Evolutionary conservation across 331 rosid genomes (phyloP).

Genomic region (Prunus yedoensis): DNA sequence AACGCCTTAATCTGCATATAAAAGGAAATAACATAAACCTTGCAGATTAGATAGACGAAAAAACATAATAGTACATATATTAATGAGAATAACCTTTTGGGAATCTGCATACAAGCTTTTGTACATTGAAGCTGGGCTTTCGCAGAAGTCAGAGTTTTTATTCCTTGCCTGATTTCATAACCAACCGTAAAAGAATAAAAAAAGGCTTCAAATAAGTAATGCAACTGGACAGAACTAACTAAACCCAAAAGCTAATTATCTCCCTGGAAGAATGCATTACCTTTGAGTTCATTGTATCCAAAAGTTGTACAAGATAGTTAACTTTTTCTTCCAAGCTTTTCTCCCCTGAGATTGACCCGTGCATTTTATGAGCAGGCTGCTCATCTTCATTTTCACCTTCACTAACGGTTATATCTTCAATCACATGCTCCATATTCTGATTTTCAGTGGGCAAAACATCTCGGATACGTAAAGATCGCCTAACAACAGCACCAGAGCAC

Average conservation of each 20-base stretch:
- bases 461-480: slow-evolving; percentile 62
- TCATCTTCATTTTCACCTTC: slow-evolving; percentile 40
- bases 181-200: neutral
- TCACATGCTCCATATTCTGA: slow-evolving; percentile 15
- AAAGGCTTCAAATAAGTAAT: neutral
- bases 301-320: slow-evolving; percentile 29
- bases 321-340: slow-evolving; percentile 40
- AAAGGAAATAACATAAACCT: neutral
- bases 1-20: slow-evolving; percentile 51
- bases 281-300: slow-evolving; percentile 40
- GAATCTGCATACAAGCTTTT: slow-evolving; percentile 41
- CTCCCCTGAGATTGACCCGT: slow-evolving; percentile 12
- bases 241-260: neutral
- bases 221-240: no score
- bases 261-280: slow-evolving; percentile 20
- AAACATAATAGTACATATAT: neutral
- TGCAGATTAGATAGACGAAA: neutral
- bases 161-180: slow-evolving; percentile 26
- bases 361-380: slow-evolving; percentile 22
- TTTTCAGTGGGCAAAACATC: slow-evolving; percentile 12
- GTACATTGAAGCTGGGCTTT: slow-evolving; percentile 28
- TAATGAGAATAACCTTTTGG: slow-evolving; percentile 43
- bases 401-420: slow-evolving; percentile 31
- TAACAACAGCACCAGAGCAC: slow-evolving; percentile 2
- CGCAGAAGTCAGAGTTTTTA: slow-evolving; percentile 17